Evolutionary conservation across 1,284 basidiomycete genomes (phyloP), one percentile per base, ranked within the genome.

Genomic region (Phlebopus sp.): DNA sequence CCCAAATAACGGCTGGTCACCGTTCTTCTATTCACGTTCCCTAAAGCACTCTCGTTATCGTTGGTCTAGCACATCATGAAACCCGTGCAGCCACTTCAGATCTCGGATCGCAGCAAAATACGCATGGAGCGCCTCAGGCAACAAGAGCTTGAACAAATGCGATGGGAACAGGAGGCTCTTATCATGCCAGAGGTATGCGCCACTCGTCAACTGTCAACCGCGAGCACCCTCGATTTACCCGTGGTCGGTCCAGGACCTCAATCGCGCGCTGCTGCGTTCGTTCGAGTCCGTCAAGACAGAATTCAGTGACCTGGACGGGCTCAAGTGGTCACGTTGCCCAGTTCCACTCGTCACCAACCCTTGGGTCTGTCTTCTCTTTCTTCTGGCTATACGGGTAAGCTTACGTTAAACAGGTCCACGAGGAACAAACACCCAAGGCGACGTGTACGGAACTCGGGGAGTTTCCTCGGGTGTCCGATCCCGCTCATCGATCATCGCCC

Each of bases 91-190:
- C 37, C 43, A 32, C 9, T 31, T 38, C 39, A 35, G 4, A 19
- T 53, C 47, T 51, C 46, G n/a, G 62, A 64, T 42, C 42, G 66
- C 31, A 51, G 54, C 15, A 63, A 45, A 31, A 30, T 62, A 5
- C 65, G 63, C 10, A 69, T 68, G 64, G 63, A 66, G 25, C 46
- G 42, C 11, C 58, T 68, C 18, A 56, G 44, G 53, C 62, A 58
- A 11, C 58, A 73, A 13, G 74, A 79, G 45, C 68, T 72, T 8
- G 76, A 79, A 50, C 67, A 66, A 35, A 72, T 78, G 50, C 69
- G 74, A 50, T 66, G 47, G 77, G 76, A 78, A 14, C 67, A 68
- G 15, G 74, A 77, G 11, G 77, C 75, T 0, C 60, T 79, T 29
- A 68, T 69, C 52, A 70, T 78, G 68, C 77, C 76, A 31, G 75